These are phyloP conservation scores for Aspergillus affinis DNA, from an alignment of 495 filamentous ascomycete species.

Conservation along the genomic window DNA sequence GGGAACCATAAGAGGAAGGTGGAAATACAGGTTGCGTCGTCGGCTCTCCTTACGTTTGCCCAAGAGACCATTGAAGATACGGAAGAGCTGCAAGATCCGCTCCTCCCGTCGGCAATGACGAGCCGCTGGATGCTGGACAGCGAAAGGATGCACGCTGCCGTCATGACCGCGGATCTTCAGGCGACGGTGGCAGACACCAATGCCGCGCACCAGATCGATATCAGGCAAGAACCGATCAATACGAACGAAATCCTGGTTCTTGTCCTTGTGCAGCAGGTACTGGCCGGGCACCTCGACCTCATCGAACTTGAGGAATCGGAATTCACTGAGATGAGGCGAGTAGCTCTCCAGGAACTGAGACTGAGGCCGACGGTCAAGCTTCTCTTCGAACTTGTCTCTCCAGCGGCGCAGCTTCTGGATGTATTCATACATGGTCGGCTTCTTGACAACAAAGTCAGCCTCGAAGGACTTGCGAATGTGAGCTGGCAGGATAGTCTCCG, in stretches of 20 bases:
- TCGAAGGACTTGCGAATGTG: constrained; percentile 96
- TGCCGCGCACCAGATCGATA: constrained; percentile 85
- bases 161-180: constrained; percentile 98
- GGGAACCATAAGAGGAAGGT: constrained; percentile 91
- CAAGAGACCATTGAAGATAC: constrained; percentile 90
- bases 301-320: constrained; percentile 95
- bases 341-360: constrained; percentile 72
- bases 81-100: constrained; percentile 93
- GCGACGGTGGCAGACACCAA: constrained; percentile 85
- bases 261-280: constrained; percentile 94
- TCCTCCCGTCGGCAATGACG: constrained; percentile 91
- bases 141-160: constrained; percentile 90
- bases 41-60: constrained; percentile 91
- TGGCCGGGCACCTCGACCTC: constrained; percentile 98
- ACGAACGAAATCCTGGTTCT: constrained; percentile 95
- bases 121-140: constrained; percentile 91
- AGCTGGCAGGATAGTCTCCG: constrained; percentile 88
- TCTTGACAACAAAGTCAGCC: constrained; percentile 87
- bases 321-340: constrained; percentile 90
- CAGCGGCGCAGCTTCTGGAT: constrained; percentile 95
- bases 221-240: constrained; percentile 95
- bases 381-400: constrained; percentile 97
- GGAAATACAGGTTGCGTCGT: constrained; percentile 91
- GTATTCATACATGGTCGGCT: constrained; percentile 95
- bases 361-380: constrained; percentile 81